A percentile compares a stretch with the other conserved stretches of the same genome.
Conservation (phyloP, 306 rosid species). For the Lablab purpureus region DNA sequence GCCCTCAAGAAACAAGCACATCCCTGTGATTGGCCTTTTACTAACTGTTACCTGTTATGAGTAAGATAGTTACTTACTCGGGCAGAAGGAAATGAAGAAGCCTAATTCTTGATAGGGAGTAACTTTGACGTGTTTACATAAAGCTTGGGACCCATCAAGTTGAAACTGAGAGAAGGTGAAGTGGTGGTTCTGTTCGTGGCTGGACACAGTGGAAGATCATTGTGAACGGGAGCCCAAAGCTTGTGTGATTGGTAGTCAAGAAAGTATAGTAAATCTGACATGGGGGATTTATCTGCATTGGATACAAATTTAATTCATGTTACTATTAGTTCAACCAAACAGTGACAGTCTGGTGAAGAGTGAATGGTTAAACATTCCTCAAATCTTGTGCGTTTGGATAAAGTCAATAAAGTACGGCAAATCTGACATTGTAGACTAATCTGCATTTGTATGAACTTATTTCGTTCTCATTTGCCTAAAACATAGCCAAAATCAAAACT, state of each 20-base stretch:
- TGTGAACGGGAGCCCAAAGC: conserved; percentile 89
- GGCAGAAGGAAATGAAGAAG: conserved; percentile 3
- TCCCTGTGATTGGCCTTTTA: conserved; percentile 82
- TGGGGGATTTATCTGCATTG: conserved; percentile 82
- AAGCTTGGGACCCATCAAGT: conserved; percentile 84
- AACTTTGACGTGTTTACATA: conserved; percentile 73
- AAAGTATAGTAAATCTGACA: conserved; percentile 80
- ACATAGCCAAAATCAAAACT: conserved; percentile 17
- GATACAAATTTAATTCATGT: not conserved
- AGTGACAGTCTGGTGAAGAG: conserved; percentile 4
- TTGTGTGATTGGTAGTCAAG: conserved; percentile 86
- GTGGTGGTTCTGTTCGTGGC: conserved; percentile 57
- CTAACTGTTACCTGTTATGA: conserved; percentile 67
- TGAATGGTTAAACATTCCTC: conserved; percentile 59
- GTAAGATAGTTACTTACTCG: conserved; percentile 10
- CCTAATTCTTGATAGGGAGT: conserved; percentile 1
- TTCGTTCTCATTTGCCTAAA: conserved; percentile 17
- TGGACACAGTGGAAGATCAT: conserved; percentile 78
- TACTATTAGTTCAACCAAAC: conserved; percentile 36
- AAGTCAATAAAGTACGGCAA: conserved; percentile 77
- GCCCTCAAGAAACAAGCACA: conserved; percentile 94
- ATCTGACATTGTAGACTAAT: conserved; percentile 66
- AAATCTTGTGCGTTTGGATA: conserved; percentile 61
- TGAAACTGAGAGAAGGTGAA: conserved; percentile 70
- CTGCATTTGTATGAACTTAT: conserved; percentile 45